These are phyloP conservation scores for Phytopythium delawarense DNA, from an alignment of 352 stramenopile species.

Conservation along the genomic window DNA sequence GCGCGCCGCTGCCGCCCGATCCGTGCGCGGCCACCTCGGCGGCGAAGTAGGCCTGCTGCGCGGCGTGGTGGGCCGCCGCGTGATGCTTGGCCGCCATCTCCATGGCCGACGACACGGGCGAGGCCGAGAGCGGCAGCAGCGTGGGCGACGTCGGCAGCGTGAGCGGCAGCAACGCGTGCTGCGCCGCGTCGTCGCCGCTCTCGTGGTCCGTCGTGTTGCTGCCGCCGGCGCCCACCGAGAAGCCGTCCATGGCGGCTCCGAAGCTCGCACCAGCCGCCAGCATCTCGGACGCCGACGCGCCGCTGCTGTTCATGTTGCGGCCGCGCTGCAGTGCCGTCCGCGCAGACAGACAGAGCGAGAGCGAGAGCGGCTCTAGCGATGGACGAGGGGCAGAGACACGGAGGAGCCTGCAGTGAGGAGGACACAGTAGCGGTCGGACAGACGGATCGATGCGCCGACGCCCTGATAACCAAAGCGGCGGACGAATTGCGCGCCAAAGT, in stretches of 20 bases:
- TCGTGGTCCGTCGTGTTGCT: conserved; percentile 6
- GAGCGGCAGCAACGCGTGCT: conserved; percentile 21
- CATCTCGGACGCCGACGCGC: conserved; percentile 1
- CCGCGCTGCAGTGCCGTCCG: background rate
- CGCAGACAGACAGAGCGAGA: background rate
- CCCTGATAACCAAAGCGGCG: background rate
- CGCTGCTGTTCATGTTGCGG: background rate
- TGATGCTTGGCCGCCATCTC: conserved; percentile 12
- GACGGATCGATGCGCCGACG: background rate
- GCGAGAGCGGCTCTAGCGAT: too few species aligned
- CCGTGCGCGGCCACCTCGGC: background rate
- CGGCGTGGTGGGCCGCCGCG: background rate
- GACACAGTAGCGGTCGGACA: too few species aligned
- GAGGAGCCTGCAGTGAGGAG: too few species aligned
- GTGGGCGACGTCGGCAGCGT: conserved; percentile 41
- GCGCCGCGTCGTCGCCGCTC: conserved; percentile 6
- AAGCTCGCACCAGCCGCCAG: conserved; percentile 5
- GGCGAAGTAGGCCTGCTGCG: conserved; percentile 12
- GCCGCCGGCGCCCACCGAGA: conserved; percentile 10
- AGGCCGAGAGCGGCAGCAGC: conserved; percentile 36
- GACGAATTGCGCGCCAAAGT: background rate
- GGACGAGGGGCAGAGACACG: too few species aligned
- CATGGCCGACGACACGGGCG: conserved; percentile 20
- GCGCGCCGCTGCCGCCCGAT: background rate
- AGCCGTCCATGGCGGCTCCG: conserved; percentile 18